Evolutionary conservation across 2,329 filamentous ascomycete species (phyloP).

Genomic region (Lasiodiplodia hormozganensis): DNA sequence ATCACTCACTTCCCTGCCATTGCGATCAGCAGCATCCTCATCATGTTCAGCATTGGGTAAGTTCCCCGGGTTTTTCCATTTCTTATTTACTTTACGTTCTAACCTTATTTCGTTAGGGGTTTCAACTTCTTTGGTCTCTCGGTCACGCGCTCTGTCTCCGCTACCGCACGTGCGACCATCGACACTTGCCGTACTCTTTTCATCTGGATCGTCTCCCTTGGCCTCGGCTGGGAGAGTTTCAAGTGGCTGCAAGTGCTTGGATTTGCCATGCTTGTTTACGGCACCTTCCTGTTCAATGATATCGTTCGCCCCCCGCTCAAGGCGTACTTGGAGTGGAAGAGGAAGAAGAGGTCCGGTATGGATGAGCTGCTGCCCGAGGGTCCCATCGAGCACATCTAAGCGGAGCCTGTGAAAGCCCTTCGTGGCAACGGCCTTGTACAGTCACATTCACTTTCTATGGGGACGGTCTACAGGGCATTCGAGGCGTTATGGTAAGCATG

Average conservation of each 20-base stretch:
- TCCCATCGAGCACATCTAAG: constrained; percentile 73
- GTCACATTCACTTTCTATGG: neutral
- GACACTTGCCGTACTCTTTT: constrained; percentile 97
- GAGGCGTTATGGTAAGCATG: neutral
- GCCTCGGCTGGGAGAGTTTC: constrained; percentile 95
- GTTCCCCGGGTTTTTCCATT: constrained; percentile 36
- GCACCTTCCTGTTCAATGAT: constrained; percentile 96
- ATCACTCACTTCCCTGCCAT: constrained; percentile 76
- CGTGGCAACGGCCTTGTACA: neutral
- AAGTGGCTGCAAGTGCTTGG: constrained; percentile 95
- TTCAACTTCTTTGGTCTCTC: constrained; percentile 99
- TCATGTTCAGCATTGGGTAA: constrained; percentile 98
- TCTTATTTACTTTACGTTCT: neutral
- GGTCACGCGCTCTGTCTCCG: constrained; percentile 87
- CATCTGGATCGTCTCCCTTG: constrained; percentile 95
- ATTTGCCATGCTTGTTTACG: constrained; percentile 90
- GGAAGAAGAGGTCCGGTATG: constrained; percentile 30
- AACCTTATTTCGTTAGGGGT: constrained; percentile 62
- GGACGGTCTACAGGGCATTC: neutral
- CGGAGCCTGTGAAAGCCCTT: neutral
- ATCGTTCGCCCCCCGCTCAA: constrained; percentile 83
- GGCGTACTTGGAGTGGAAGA: constrained; percentile 64
- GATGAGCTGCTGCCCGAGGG: constrained; percentile 78
- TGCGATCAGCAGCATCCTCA: constrained; percentile 78
- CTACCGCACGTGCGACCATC: constrained; percentile 92